phyloP scores from a whole-genome alignment of 805 yeast species.

The Ogataea naganishii region DNA sequence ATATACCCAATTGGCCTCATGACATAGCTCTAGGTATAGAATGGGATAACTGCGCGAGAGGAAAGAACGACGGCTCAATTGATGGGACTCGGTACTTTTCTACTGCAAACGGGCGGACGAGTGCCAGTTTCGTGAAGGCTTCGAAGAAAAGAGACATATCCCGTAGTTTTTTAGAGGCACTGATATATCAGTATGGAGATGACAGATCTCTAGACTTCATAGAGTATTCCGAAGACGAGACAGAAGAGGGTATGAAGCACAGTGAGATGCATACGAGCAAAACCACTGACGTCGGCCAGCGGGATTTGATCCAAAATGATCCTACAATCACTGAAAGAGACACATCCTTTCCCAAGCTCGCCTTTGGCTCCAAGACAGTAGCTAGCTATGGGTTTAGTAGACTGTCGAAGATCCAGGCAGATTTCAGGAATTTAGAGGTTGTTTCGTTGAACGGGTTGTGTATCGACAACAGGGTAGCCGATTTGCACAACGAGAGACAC shows the following conservation, averaged over 20 bases:
- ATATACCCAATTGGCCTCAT: constrained; percentile 53
- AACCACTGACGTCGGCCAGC: too few species aligned
- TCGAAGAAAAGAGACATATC: constrained; percentile 18
- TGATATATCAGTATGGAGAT: constrained; percentile 39
- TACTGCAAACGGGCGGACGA: constrained; percentile 20
- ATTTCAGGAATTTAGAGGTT: constrained; percentile 34
- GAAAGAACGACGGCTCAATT: constrained; percentile 62
- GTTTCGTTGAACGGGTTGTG: constrained; percentile 41
- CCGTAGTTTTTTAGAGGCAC: constrained; percentile 35
- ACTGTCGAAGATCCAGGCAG: constrained; percentile 36
- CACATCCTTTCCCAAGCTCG: too few species aligned
- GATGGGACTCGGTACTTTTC: constrained; percentile 50
- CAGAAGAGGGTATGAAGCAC: constrained; percentile 1
- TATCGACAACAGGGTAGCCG: constrained; percentile 19
- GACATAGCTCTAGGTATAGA: constrained; percentile 65
- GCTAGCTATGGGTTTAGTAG: constrained; percentile 62
- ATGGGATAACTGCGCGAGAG: constrained; percentile 69
- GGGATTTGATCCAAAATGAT: too few species aligned
- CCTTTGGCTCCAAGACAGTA: constrained; percentile 51
- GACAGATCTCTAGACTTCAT: constrained; percentile 13
- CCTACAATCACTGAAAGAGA: too few species aligned
- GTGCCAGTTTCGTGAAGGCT: constrained; percentile 60
- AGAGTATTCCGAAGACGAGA: constrained; percentile 1
- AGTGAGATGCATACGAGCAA: background rate
- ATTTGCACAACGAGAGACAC: constrained; percentile 3